Conservation (phyloP, 148 eudicot genomes). For the Nepenthes gracilis region DNA sequence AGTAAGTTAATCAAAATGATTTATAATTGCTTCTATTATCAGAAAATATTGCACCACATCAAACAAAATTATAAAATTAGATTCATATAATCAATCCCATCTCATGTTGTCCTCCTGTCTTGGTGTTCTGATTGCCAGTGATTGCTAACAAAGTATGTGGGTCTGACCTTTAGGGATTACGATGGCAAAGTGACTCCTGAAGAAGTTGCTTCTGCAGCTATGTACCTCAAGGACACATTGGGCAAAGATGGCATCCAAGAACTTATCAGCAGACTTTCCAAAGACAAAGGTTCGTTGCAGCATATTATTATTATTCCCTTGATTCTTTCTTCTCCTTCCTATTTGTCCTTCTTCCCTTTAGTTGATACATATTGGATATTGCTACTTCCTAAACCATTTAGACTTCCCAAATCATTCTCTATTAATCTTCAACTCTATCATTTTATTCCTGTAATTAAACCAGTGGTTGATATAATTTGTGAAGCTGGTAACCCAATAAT, state of each 20-base stretch:
- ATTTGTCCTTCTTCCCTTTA: background rate
- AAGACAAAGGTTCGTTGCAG: slow-evolving; percentile 50
- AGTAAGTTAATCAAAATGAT: too few species aligned
- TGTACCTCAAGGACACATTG: slow-evolving; percentile 57
- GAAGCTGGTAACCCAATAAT: background rate
- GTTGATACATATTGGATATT: background rate
- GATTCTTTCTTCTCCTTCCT: background rate
- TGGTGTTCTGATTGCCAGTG: background rate
- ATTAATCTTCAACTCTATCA: too few species aligned
- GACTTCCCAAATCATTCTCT: too few species aligned
- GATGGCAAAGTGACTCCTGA: slow-evolving; percentile 82
- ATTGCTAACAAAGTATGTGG: slow-evolving; percentile 1
- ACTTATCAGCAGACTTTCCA: slow-evolving; percentile 63
- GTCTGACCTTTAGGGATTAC: slow-evolving; percentile 34
- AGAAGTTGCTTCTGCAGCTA: slow-evolving; percentile 80
- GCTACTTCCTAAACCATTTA: too few species aligned
- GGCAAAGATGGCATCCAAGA: slow-evolving; percentile 69
- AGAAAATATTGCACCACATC: too few species aligned
- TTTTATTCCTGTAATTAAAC: too few species aligned
- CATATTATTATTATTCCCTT: background rate
- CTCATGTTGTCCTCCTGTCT: background rate
- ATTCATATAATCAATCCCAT: too few species aligned
- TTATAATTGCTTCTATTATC: too few species aligned
- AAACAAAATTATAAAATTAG: too few species aligned
- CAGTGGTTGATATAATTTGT: background rate